Conservation (phyloP, 108 stramenopile genomes). For the Parmales sp. region DNA sequence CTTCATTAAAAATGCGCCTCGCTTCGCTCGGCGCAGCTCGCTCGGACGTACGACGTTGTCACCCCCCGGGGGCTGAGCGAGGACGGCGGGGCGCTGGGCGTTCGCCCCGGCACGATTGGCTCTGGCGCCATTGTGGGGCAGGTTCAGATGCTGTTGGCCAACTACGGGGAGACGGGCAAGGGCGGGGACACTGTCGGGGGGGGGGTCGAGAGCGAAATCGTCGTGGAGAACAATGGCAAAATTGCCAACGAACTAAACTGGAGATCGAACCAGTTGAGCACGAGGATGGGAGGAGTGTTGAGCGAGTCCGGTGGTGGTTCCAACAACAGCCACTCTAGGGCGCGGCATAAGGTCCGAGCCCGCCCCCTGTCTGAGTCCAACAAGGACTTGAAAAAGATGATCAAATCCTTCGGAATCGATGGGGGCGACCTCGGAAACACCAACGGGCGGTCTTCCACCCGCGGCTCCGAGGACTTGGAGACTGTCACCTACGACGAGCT, state of each 20-base stretch:
- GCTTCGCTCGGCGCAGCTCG: too few relatives aligned
- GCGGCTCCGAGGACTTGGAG: not conserved
- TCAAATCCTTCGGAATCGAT: not conserved
- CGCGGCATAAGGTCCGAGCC: constrained; percentile 33
- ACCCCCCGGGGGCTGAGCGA: constrained; percentile 9
- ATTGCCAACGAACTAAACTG: constrained; percentile 21
- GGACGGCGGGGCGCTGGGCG: constrained; percentile 2
- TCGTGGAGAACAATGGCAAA: not conserved
- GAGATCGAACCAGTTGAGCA: constrained; percentile 15
- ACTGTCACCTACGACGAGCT: constrained; percentile 25
- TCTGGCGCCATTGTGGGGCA: constrained; percentile 15
- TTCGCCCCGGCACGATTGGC: not conserved
- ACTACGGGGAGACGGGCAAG: constrained; percentile 20
- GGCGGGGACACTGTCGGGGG: not conserved
- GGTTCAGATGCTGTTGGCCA: constrained; percentile 25
- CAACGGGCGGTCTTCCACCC: not conserved
- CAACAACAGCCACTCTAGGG: not conserved
- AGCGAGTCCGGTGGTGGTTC: constrained; percentile 27
- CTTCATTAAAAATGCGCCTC: too few relatives aligned
- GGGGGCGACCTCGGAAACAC: not conserved
- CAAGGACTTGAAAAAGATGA: constrained; percentile 28
- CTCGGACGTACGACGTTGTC: constrained; percentile 28
- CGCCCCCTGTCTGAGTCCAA: constrained; percentile 34
- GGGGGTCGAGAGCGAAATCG: constrained; percentile 1
- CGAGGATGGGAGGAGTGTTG: not conserved